phyloP scores from a whole-genome alignment of 2,329 filamentous ascomycete species.

The Ceratocystis cubensis region DNA sequence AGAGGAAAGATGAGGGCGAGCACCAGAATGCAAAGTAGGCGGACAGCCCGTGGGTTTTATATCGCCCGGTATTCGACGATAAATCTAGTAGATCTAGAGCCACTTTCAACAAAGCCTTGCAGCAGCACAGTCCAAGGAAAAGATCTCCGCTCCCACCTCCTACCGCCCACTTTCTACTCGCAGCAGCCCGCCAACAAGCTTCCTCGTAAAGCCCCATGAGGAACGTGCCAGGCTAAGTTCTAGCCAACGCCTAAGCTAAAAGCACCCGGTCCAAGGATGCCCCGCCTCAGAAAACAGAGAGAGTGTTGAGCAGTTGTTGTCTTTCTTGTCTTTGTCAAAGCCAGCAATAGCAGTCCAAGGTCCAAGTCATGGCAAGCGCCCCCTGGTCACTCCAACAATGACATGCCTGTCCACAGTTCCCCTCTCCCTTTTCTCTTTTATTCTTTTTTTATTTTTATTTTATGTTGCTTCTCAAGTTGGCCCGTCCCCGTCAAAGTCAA shows the following conservation, averaged over 20 bases:
- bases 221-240: neutral
- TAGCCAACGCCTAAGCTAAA: neutral
- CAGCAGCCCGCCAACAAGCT: conserved; percentile 1
- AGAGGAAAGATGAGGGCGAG: conserved; percentile 7
- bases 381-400: neutral
- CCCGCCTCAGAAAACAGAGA: neutral
- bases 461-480: neutral
- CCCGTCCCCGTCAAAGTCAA: neutral
- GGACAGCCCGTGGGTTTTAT: conserved; percentile 12
- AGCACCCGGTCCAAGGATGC: neutral
- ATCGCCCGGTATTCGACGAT: neutral
- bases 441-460: neutral
- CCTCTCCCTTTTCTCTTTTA: neutral
- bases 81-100: neutral
- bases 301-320: neutral
- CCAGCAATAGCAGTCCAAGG: no score
- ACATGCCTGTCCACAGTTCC: neutral
- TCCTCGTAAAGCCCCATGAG: neutral
- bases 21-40: conserved; percentile 1
- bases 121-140: neutral
- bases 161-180: no score
- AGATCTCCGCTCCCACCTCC: neutral
- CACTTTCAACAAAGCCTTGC: neutral
- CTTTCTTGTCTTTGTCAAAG: neutral
- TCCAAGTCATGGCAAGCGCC: neutral